Conservation (phyloP, 2,329 filamentous ascomycete genomes). For the Fusarium pilosicola region DNA sequence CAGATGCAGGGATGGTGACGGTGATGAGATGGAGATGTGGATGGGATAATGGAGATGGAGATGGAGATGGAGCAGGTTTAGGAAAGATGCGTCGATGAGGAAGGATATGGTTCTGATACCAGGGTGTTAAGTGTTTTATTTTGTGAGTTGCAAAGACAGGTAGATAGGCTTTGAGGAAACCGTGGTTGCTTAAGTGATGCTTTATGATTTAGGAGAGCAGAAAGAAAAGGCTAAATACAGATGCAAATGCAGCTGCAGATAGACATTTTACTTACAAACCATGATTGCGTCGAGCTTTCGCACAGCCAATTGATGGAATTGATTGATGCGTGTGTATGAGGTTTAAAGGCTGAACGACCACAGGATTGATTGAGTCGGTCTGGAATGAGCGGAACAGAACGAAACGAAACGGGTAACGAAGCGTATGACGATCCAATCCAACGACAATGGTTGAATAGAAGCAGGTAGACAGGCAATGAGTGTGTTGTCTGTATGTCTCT, state of each 20-base stretch:
- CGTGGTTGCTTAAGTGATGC: background rate
- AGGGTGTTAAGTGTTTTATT: background rate
- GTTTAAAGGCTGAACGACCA: background rate
- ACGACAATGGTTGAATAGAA: background rate
- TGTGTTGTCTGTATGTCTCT: background rate
- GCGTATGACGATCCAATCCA: conserved; percentile 22
- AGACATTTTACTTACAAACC: conserved; percentile 32
- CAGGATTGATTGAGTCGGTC: background rate
- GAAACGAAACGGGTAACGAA: conserved; percentile 3
- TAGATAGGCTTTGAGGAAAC: background rate
- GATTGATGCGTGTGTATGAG: background rate
- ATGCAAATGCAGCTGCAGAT: background rate
- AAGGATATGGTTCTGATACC: conserved; percentile 1
- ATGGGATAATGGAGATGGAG: background rate
- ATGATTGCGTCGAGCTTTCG: conserved; percentile 1
- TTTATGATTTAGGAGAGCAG: background rate
- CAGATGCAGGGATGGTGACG: conserved; percentile 24
- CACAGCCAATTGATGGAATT: background rate
- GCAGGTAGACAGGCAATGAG: background rate
- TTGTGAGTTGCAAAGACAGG: background rate
- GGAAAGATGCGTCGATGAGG: background rate
- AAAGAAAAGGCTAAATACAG: conserved; percentile 9
- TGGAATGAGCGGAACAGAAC: conserved; percentile 2
- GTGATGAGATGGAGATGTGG: background rate
- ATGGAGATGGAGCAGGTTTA: conserved; percentile 9